Percentiles rank a stretch among this genome's conserved stretches.
These are phyloP conservation scores for Elsinoe necatrix DNA, from an alignment of 2,329 filamentous ascomycete genomes.

Conservation along the genomic window DNA sequence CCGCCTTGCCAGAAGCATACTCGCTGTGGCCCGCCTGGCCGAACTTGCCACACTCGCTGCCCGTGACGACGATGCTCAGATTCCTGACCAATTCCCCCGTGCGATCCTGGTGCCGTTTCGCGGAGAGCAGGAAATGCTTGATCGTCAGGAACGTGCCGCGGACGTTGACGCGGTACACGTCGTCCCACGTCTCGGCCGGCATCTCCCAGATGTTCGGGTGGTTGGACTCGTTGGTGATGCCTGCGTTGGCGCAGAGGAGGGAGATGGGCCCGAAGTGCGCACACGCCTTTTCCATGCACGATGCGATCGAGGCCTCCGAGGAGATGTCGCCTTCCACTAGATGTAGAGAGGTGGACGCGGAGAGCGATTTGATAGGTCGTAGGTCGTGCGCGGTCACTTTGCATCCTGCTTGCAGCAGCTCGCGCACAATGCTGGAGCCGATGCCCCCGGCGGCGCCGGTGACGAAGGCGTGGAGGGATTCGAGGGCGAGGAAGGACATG, in stretches of 20 bases:
- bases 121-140: conserved; percentile 45
- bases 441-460: conserved; percentile 47
- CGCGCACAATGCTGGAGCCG: conserved; percentile 42
- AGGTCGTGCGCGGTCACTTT: conserved; percentile 48
- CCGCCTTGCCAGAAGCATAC: conserved; percentile 45
- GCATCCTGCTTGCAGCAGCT: conserved; percentile 44
- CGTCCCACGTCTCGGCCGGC: conserved; percentile 44
- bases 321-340: conserved; percentile 41
- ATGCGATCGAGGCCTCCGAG: conserved; percentile 38
- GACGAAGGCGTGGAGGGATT: conserved; percentile 46
- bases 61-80: conserved; percentile 46
- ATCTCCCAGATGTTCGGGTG: conserved; percentile 47
- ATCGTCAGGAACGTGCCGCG: conserved; percentile 48
- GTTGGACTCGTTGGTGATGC: conserved; percentile 43
- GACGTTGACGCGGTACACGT: conserved; percentile 43
- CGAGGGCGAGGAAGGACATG: conserved; percentile 41
- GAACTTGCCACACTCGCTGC: conserved; percentile 45
- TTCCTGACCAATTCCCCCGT: conserved; percentile 37
- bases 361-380: conserved; percentile 28
- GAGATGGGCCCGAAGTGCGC: conserved; percentile 43
- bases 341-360: conserved; percentile 32
- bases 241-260: conserved; percentile 47
- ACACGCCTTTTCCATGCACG: conserved; percentile 35
- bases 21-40: conserved; percentile 44
- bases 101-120: conserved; percentile 34